Evolutionary conservation across 164 flowering plant species (phyloP).

Genomic region (Nymphaea thermarum): DNA sequence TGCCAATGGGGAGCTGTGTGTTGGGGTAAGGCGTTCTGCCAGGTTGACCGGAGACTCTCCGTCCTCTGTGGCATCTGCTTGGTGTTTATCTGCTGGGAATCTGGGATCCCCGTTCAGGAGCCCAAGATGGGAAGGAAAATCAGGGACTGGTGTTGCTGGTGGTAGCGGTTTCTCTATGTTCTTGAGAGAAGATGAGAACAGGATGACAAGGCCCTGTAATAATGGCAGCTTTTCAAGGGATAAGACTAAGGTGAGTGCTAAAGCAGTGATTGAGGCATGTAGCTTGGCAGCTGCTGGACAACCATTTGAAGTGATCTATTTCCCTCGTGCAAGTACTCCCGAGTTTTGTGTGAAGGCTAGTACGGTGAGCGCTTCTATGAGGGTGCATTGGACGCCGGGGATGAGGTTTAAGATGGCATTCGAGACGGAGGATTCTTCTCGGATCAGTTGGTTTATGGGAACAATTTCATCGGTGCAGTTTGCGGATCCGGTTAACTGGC

Average conservation of each 20-base stretch:
- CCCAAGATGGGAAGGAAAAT: neutral
- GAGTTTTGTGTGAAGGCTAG: constrained; percentile 61
- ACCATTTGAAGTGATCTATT: constrained; percentile 51
- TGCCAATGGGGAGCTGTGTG: constrained; percentile 23
- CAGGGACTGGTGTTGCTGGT: neutral
- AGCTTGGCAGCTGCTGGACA: constrained; percentile 30
- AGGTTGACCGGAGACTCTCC: constrained; percentile 6
- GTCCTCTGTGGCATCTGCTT: neutral
- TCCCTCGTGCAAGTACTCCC: constrained; percentile 40
- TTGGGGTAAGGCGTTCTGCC: constrained; percentile 37
- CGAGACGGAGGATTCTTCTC: constrained; percentile 55
- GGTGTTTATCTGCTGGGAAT: constrained; percentile 6
- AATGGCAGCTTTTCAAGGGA: constrained; percentile 11
- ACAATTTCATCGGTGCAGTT: constrained; percentile 19
- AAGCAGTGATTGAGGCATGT: constrained; percentile 27
- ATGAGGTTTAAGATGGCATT: constrained; percentile 53
- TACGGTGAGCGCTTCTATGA: constrained; percentile 31
- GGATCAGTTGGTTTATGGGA: constrained; percentile 50
- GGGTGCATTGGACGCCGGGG: constrained; percentile 35
- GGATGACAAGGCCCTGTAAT: neutral
- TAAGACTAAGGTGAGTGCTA: constrained; percentile 22
- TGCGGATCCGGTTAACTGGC: constrained; percentile 26
- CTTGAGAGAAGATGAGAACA: neutral
- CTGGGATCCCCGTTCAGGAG: neutral
- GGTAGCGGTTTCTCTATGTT: constrained; percentile 1